Percentiles rank a stretch among this genome's conserved stretches.
Conservation (phyloP, 208 protist genomes). For the Trypanosomatidae sp. region DNA sequence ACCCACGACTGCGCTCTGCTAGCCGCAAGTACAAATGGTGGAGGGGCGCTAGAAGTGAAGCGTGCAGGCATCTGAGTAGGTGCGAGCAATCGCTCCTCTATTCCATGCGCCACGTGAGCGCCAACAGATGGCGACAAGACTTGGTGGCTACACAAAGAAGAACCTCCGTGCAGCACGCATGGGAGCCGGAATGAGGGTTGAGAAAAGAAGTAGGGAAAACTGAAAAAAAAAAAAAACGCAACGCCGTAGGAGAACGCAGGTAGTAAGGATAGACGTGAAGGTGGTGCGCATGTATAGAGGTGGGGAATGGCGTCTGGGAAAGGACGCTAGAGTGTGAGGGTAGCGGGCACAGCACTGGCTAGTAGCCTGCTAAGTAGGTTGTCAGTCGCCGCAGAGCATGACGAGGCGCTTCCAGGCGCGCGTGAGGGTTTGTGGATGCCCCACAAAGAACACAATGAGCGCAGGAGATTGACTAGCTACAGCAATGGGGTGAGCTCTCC, state of each 20-base stretch:
- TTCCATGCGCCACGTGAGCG: background rate
- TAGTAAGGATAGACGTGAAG: background rate
- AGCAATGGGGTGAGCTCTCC: background rate
- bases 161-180: background rate
- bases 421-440: background rate
- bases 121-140: background rate
- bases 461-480: background rate
- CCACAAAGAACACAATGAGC: background rate
- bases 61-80: background rate
- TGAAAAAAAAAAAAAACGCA: background rate
- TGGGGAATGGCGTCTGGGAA: background rate
- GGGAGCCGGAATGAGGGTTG: background rate
- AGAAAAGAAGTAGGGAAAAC: background rate
- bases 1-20: constrained; percentile 57
- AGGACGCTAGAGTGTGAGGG: background rate
- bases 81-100: background rate
- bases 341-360: background rate
- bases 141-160: background rate
- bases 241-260: background rate
- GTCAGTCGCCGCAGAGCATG: background rate
- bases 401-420: background rate
- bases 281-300: background rate
- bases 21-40: constrained; percentile 70
- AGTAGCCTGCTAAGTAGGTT: background rate
- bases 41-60: constrained; percentile 9